These are phyloP conservation scores for Tolypocladium pustulatum DNA, from an alignment of 2,329 filamentous ascomycete genomes.

Conservation along the genomic window DNA sequence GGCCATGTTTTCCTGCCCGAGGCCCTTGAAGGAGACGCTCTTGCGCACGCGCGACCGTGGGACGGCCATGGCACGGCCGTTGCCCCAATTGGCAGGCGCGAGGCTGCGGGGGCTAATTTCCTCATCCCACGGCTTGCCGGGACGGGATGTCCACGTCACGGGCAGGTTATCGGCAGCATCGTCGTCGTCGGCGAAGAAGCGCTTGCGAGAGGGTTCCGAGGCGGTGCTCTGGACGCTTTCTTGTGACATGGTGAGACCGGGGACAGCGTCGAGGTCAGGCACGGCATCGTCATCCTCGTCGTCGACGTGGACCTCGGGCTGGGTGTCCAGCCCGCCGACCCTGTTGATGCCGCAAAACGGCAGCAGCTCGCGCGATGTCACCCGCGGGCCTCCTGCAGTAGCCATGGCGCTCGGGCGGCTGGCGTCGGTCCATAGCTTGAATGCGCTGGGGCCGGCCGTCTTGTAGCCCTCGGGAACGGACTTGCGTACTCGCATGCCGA, in stretches of 20 bases:
- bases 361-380: slow-evolving; percentile 49
- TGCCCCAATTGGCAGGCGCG: slow-evolving; percentile 24
- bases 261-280: slow-evolving; percentile 28
- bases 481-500: slow-evolving; percentile 92
- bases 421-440: slow-evolving; percentile 38
- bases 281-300: slow-evolving; percentile 16
- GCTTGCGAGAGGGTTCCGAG: slow-evolving; percentile 31
- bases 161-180: slow-evolving; percentile 12
- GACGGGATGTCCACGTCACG: background rate
- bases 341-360: slow-evolving; percentile 77
- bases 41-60: slow-evolving; percentile 25
- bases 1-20: slow-evolving; percentile 37
- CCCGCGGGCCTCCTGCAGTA: slow-evolving; percentile 8
- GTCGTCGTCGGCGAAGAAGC: slow-evolving; percentile 33
- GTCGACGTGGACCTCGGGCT: slow-evolving; percentile 31
- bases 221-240: slow-evolving; percentile 34
- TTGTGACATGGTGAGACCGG: slow-evolving; percentile 44
- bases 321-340: slow-evolving; percentile 55
- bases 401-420: slow-evolving; percentile 5
- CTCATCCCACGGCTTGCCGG: slow-evolving; percentile 20
- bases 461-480: slow-evolving; percentile 91
- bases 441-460: slow-evolving; percentile 43
- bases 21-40: slow-evolving; percentile 7
- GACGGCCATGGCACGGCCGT: slow-evolving; percentile 36
- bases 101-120: slow-evolving; percentile 29